A percentile compares a stretch with the other conserved stretches of the same genome.
Conservation (phyloP, 352 stramenopile genomes). For the Globisporangium abappressorium region DNA sequence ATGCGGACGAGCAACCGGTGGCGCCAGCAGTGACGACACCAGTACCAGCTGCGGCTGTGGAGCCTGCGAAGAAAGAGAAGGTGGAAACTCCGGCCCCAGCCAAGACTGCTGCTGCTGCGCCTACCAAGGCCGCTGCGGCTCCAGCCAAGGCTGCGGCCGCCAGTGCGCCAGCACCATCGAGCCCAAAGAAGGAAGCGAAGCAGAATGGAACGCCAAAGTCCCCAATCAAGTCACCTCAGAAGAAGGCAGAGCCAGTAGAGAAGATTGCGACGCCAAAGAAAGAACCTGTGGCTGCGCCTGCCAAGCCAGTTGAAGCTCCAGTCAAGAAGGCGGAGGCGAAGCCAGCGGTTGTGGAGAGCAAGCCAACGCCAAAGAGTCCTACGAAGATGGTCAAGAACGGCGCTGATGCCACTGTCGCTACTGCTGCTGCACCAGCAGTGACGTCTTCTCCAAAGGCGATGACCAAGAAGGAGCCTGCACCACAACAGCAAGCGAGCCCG, state of each 20-base stretch:
- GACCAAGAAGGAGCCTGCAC: constrained; percentile 11
- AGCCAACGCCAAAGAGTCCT: constrained; percentile 12
- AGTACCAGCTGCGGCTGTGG: constrained; percentile 1
- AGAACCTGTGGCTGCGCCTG: background rate
- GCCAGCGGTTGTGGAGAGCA: constrained; percentile 12
- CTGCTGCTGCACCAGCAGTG: background rate
- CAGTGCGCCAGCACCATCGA: constrained; percentile 13
- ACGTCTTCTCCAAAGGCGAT: constrained; percentile 6
- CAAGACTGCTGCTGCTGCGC: constrained; percentile 10
- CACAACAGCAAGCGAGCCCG: constrained; percentile 8
- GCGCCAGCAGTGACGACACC: background rate
- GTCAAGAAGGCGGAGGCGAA: constrained; percentile 14
- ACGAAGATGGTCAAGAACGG: constrained; percentile 18
- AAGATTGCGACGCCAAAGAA: constrained; percentile 8
- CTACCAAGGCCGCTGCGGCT: constrained; percentile 9
- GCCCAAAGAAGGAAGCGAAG: constrained; percentile 16
- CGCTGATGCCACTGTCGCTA: background rate
- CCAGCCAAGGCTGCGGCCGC: background rate
- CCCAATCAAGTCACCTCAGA: constrained; percentile 23
- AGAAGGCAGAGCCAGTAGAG: constrained; percentile 9
- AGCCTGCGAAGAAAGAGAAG: constrained; percentile 17
- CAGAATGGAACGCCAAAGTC: constrained; percentile 19
- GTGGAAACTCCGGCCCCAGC: background rate
- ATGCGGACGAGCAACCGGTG: background rate
- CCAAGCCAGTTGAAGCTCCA: background rate